A percentile compares a stretch with the other conserved stretches of the same genome.
phyloP scores from a whole-genome alignment of 352 stramenopile species.

The Aphanomyces cochlioides region DNA sequence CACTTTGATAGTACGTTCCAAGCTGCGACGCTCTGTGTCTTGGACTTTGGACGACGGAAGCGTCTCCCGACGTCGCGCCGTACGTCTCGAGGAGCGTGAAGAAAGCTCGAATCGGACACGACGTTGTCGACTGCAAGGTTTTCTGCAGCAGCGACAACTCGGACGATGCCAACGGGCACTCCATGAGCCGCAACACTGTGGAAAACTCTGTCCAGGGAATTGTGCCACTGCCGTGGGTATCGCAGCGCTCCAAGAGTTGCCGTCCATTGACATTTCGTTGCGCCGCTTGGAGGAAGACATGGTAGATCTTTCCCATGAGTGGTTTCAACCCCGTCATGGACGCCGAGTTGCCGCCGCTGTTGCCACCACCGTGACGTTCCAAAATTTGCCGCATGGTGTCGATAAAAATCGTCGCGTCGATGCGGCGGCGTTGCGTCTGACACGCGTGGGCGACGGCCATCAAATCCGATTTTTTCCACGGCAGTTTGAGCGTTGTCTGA shows the following conservation, averaged over 20 bases:
- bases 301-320: conserved; percentile 11
- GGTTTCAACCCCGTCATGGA: not conserved
- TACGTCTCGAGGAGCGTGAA: conserved; percentile 28
- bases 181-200: conserved; percentile 74
- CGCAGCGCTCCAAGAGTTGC: conserved; percentile 70
- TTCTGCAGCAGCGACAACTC: conserved; percentile 56
- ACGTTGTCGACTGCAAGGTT: conserved; percentile 36
- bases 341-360: not conserved
- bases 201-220: conserved; percentile 67
- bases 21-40: not conserved
- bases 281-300: conserved; percentile 57
- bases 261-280: conserved; percentile 72
- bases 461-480: conserved; percentile 22
- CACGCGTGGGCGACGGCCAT: not conserved
- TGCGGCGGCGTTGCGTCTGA: not conserved
- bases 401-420: conserved; percentile 15
- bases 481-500: not conserved
- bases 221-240: conserved; percentile 45
- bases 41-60: conserved; percentile 27
- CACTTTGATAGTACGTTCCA: not conserved
- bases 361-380: not conserved
- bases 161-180: conserved; percentile 46
- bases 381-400: conserved; percentile 1
- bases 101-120: conserved; percentile 29
- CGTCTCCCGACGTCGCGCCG: conserved; percentile 26